phyloP scores from a whole-genome alignment of 345 rosid species.

The Brassica rapa region DNA sequence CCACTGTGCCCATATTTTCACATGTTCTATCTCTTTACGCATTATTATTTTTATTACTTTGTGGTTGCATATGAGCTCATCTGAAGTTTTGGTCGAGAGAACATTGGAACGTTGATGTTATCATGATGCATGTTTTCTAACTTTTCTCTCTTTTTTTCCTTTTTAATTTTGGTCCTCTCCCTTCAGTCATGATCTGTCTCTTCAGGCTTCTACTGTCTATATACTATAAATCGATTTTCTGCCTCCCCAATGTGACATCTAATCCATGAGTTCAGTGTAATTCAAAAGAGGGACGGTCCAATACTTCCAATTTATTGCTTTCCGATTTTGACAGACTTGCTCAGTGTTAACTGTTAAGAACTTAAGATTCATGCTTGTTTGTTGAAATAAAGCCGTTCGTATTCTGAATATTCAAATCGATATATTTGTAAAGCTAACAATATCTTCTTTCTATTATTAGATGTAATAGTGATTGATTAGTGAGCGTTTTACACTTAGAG shows the following conservation, averaged over 20 bases:
- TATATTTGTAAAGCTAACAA: not conserved
- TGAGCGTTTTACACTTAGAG: constrained; percentile 1
- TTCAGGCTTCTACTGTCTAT: too few relatives aligned
- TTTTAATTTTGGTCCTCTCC: not conserved
- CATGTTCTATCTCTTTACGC: not conserved
- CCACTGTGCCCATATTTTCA: too few relatives aligned
- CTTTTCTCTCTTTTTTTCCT: not conserved
- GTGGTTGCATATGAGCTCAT: too few relatives aligned
- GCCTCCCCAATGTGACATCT: too few relatives aligned
- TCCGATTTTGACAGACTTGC: not conserved
- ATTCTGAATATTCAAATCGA: not conserved
- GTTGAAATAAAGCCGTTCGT: not conserved
- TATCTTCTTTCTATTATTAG: not conserved
- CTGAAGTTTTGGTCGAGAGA: too few relatives aligned
- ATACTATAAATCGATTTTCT: too few relatives aligned
- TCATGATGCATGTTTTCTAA: not conserved
- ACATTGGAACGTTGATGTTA: not conserved
- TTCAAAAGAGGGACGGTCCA: too few relatives aligned
- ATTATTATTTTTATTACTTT: too few relatives aligned
- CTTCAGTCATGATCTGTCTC: not conserved
- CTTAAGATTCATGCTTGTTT: not conserved
- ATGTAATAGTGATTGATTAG: not conserved
- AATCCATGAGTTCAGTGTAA: too few relatives aligned
- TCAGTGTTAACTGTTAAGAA: not conserved
- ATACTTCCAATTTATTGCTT: not conserved